Evolutionary conservation across 495 filamentous ascomycete genomes (phyloP).

Genomic region (Aspergillus mulundensis): DNA sequence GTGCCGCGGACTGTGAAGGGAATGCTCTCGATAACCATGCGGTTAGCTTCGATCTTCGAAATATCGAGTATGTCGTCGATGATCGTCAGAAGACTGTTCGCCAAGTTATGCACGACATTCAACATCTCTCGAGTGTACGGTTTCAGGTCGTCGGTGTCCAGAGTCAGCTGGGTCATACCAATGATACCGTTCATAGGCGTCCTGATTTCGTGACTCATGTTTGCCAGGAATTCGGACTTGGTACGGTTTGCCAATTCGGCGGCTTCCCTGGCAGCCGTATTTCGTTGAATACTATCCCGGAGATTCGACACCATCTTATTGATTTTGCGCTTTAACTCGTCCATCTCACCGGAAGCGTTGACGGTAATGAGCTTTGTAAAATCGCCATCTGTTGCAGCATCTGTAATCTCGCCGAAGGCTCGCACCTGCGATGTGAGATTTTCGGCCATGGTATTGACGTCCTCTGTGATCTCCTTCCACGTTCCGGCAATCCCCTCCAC

Average conservation of each 20-base stretch:
- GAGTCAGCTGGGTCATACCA: slow-evolving; percentile 93
- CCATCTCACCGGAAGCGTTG: slow-evolving; percentile 98
- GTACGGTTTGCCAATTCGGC: slow-evolving; percentile 97
- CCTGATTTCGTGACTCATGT: slow-evolving; percentile 99
- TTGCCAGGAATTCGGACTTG: slow-evolving; percentile 97
- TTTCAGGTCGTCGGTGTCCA: slow-evolving; percentile 88
- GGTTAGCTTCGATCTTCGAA: slow-evolving; percentile 97
- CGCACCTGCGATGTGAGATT: slow-evolving; percentile 97
- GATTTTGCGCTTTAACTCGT: slow-evolving; percentile 98
- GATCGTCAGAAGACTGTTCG: slow-evolving; percentile 95
- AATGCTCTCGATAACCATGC: slow-evolving; percentile 99
- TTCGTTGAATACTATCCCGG: slow-evolving; percentile 93
- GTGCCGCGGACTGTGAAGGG: slow-evolving; percentile 93
- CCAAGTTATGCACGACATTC: slow-evolving; percentile 96
- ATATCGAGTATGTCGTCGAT: slow-evolving; percentile 99
- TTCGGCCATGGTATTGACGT: slow-evolving; percentile 98
- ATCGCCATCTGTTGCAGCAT: slow-evolving; percentile 92
- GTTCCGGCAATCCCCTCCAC: slow-evolving; percentile 89
- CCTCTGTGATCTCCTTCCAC: slow-evolving; percentile 97
- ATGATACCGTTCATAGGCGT: slow-evolving; percentile 91
- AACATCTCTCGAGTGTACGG: slow-evolving; percentile 97
- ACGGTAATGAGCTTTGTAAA: slow-evolving; percentile 98
- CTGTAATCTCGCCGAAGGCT: slow-evolving; percentile 96
- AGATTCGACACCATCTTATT: slow-evolving; percentile 98
- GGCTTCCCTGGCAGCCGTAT: slow-evolving; percentile 93